Base-by-base conservation (phyloP, 306 rosid genomes). In the Notholithocarpus densiflorus region DNA sequence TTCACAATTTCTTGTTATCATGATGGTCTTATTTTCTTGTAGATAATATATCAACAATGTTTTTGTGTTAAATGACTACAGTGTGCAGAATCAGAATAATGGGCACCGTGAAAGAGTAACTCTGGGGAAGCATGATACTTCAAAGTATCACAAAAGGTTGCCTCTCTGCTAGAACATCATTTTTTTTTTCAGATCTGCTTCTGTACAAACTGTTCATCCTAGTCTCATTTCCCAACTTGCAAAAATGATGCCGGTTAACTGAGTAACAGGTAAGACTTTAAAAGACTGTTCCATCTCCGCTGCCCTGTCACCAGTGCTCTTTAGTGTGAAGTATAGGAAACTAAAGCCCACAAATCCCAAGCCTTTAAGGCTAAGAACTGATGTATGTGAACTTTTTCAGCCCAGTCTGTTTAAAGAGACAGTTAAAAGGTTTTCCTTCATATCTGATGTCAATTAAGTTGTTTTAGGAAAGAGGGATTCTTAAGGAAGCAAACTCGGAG, bases 281-380 rank as follows among this genome's bases (percentile, higher is more conserved):
- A 84, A 83, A 75, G 91, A 89, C 87, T 83, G 79, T 76, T 83
- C 80, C 61, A 56, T 83, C 51, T 61, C 75, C 48, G 80, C 77
- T 52, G 57, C 86, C 68, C 2, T 37, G 0, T 10, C 43, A 24
- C 72, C 74, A 74, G 64, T 74, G 60, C 85, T 87, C 92, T 86
- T 86, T 75, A 91, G 81, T 80, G 78, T 87, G 23, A 93, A 95
- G 85, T 75, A 89, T 75, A 88, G 80, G 85, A 91, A 87, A 83
- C 88, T 89, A 79, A 93, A 86, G 92, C 81, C 96, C 24, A 93
- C 99, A 72, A 85, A 93, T 81, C 99, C 99, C 40, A 95, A 90
- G 84, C 98, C 98, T 61, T 92, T 95, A 82, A 91, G 92, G 90
- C 85, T 95, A 79, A 88, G 96, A 95, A 95, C 99, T 69, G 91